Conservation (phyloP, 352 stramenopile species). For the Phytopythium litorale region DNA sequence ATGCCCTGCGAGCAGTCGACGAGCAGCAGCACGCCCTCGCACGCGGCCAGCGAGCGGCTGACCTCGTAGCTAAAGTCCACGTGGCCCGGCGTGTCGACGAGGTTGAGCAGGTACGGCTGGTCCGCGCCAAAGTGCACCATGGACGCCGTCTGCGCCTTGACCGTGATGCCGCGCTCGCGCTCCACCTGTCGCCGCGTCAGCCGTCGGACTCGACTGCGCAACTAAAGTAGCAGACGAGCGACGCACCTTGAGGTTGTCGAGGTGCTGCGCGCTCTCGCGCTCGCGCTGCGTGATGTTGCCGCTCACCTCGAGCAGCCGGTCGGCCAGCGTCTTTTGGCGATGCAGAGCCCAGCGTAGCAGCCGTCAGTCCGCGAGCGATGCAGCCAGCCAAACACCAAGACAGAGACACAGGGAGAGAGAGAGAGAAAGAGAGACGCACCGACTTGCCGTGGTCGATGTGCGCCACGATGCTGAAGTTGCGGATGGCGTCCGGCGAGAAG, state of each 20-base stretch:
- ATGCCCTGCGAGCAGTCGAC: conserved; percentile 97
- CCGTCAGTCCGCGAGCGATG: neutral
- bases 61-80: conserved; percentile 99
- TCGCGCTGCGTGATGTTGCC: conserved; percentile 88
- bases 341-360: neutral
- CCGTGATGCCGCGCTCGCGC: conserved; percentile 97
- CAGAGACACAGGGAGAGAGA: neutral
- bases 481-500: conserved; percentile 72
- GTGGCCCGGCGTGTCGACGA: conserved; percentile 97
- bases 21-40: conserved; percentile 97
- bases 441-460: conserved; percentile 93
- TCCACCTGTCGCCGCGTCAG: conserved; percentile 76
- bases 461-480: conserved; percentile 90
- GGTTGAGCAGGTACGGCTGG: conserved; percentile 89
- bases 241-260: conserved; percentile 90
- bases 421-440: conserved; percentile 32
- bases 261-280: conserved; percentile 77
- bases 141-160: conserved; percentile 97
- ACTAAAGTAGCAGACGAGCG: neutral
- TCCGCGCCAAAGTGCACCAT: conserved; percentile 90
- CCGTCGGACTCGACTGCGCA: neutral
- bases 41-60: conserved; percentile 92
- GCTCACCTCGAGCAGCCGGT: conserved; percentile 87
- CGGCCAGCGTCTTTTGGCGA: conserved; percentile 74
- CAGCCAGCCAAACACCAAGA: neutral